Evolutionary conservation across 345 rosid genomes (phyloP).

Genomic region (Lepidium aucheri): DNA sequence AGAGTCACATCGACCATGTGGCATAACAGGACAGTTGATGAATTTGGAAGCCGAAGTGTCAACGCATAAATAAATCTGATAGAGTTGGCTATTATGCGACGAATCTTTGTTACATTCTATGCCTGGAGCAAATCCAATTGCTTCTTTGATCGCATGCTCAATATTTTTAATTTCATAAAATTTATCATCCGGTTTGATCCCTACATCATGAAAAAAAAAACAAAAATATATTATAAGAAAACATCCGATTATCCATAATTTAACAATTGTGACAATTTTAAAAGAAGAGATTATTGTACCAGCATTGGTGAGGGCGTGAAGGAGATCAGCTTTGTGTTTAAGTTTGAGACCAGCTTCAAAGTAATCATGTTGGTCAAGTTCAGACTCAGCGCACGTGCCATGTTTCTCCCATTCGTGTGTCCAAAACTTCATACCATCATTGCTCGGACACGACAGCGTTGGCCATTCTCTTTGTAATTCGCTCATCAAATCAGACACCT

Average conservation of each 20-base stretch:
- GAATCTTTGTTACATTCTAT: slow-evolving; percentile 66
- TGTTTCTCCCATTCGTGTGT: slow-evolving; percentile 92
- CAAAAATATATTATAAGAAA: not conserved
- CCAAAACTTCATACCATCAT: slow-evolving; percentile 66
- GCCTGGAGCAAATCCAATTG: slow-evolving; percentile 45
- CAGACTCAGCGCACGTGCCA: slow-evolving; percentile 85
- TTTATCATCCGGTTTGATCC: slow-evolving; percentile 58
- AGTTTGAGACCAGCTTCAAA: slow-evolving; percentile 63
- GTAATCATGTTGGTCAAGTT: slow-evolving; percentile 69
- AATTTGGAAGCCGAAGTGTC: slow-evolving; percentile 60
- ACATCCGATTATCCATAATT: not conserved
- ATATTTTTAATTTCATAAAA: slow-evolving; percentile 45
- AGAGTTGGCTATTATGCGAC: slow-evolving; percentile 50
- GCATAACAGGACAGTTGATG: slow-evolving; percentile 61
- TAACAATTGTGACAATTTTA: not conserved
- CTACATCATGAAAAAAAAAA: slow-evolving; percentile 14
- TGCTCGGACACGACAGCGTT: slow-evolving; percentile 69
- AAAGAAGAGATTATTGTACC: slow-evolving; percentile 26
- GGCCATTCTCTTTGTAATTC: slow-evolving; percentile 62
- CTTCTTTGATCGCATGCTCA: slow-evolving; percentile 41
- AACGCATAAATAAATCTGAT: slow-evolving; percentile 64
- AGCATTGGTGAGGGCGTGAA: slow-evolving; percentile 46
- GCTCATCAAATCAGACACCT: slow-evolving; percentile 56
- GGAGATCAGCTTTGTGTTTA: slow-evolving; percentile 57
- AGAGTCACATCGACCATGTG: slow-evolving; percentile 42